phyloP scores from a whole-genome alignment of 176 grass and related monocot genomes.

The Zoysia pacifica region DNA sequence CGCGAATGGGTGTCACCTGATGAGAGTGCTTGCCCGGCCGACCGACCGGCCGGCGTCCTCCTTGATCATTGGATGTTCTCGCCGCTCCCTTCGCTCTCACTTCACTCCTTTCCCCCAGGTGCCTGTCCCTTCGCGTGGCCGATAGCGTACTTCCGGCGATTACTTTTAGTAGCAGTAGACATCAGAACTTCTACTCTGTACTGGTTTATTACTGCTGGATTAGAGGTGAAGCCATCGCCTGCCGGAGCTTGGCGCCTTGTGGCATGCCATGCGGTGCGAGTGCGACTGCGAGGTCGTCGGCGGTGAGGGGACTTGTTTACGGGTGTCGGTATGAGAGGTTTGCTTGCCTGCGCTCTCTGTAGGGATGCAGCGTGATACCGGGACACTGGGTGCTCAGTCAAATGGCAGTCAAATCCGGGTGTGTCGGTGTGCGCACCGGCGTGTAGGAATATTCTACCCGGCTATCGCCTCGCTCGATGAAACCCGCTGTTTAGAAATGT shows the following conservation, averaged over 20 bases:
- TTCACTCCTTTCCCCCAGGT: neutral
- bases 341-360: neutral
- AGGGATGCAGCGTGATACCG: neutral
- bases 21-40: neutral
- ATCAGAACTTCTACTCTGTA: neutral
- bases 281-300: neutral
- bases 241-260: constrained; percentile 33
- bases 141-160: neutral
- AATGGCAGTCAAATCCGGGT: constrained; percentile 37
- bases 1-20: neutral
- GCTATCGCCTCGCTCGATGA: neutral
- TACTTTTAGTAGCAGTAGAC: neutral
- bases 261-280: constrained; percentile 8
- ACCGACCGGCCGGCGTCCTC: constrained; percentile 10
- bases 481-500: neutral
- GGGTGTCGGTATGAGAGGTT: neutral
- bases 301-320: constrained; percentile 25
- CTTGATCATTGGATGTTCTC: constrained; percentile 44
- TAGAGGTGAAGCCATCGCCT: neutral
- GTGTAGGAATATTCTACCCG: neutral
- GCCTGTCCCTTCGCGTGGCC: constrained; percentile 10
- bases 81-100: neutral
- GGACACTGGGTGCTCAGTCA: constrained; percentile 13
- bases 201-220: neutral
- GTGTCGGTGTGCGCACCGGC: constrained; percentile 20